These are phyloP conservation scores for Gossypium raimondii DNA, from an alignment of 345 rosid species.

Conservation along the genomic window DNA sequence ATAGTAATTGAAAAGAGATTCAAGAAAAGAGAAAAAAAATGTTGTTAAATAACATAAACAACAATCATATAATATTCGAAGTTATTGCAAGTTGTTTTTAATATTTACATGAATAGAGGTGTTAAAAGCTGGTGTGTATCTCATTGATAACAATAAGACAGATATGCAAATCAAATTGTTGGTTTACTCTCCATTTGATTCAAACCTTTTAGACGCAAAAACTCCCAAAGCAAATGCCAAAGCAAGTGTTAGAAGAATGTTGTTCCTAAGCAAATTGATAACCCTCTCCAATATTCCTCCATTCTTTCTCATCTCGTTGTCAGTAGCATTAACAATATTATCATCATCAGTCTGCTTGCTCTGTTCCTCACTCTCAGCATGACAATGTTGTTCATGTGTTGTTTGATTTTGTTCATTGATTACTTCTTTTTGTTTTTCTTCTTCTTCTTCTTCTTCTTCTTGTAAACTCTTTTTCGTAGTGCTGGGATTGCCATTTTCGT, in stretches of 20 bases:
- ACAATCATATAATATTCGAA: no score
- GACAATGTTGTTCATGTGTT: not conserved
- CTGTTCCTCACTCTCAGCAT: not conserved
- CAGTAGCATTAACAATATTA: not conserved
- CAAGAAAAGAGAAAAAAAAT: no score
- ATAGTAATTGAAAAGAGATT: no score
- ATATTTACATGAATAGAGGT: no score
- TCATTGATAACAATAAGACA: not conserved
- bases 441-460: no score
- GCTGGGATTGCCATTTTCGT: no score
- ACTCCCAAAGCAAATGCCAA: conserved; percentile 42
- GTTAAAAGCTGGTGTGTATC: no score
- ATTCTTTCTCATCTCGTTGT: conserved; percentile 7
- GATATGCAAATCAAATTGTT: not conserved
- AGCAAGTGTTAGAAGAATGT: conserved; percentile 27
- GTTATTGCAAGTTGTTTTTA: no score
- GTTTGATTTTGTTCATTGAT: not conserved
- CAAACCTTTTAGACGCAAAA: conserved; percentile 2
- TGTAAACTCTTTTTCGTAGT: no score
- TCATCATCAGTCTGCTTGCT: not conserved
- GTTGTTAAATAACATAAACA: no score
- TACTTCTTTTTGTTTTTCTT: not conserved
- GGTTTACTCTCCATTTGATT: not conserved
- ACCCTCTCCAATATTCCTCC: conserved; percentile 15
- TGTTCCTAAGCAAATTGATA: conserved; percentile 21